phyloP scores from a whole-genome alignment of 139 green algal species.

The Trebouxia sp. region DNA sequence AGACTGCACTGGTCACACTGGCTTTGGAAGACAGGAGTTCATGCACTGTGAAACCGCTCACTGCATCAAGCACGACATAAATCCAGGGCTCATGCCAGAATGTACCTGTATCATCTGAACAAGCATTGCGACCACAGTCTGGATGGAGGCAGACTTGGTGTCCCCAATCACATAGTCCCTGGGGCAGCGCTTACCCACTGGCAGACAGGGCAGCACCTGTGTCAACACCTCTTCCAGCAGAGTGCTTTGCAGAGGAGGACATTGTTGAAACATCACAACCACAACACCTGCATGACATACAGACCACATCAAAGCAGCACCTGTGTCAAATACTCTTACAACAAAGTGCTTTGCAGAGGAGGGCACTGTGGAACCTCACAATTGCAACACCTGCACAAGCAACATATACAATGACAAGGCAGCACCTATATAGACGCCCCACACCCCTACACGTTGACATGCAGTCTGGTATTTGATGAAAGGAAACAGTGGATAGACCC shows the following conservation, averaged over 20 bases:
- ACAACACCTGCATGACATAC: constrained; percentile 43
- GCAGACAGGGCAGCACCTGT: constrained; percentile 36
- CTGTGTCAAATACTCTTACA: neutral
- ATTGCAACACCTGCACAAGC: no score
- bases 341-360: neutral
- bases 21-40: no score
- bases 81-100: no score
- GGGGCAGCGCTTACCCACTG: neutral
- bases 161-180: constrained; percentile 31
- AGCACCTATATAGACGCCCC: no score
- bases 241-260: constrained; percentile 38
- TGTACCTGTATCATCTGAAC: constrained; percentile 77
- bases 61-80: no score
- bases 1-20: no score
- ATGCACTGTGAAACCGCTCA: no score
- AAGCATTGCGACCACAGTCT: constrained; percentile 63
- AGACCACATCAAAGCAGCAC: neutral
- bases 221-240: constrained; percentile 63
- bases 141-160: constrained; percentile 44
- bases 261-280: constrained; percentile 49
- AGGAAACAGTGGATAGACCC: no score
- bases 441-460: no score
- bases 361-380: no score
- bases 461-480: no score
- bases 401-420: no score